Evolutionary conservation across 1,284 basidiomycete genomes (phyloP).

Genomic region (Malassezia sp.): DNA sequence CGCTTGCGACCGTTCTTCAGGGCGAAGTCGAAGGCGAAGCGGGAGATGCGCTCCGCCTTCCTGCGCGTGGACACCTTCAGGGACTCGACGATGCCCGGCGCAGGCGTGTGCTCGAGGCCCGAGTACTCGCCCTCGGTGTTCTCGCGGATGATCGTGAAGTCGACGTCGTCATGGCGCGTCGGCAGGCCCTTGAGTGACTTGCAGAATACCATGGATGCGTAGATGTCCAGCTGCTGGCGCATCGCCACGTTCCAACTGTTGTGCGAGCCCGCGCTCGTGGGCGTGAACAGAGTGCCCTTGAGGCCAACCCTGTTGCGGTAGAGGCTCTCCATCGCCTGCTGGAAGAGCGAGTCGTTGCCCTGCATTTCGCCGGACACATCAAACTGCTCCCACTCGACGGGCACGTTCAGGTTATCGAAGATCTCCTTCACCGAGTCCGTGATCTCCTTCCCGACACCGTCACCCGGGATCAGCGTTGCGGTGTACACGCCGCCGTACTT

Average conservation of each 20-base stretch:
- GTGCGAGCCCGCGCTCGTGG: constrained; percentile 88
- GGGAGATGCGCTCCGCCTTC: constrained; percentile 90
- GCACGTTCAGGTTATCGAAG: constrained; percentile 91
- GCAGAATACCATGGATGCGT: constrained; percentile 94
- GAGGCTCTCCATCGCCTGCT: constrained; percentile 78
- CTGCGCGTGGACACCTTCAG: constrained; percentile 92
- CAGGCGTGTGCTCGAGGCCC: constrained; percentile 84
- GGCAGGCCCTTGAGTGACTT: constrained; percentile 95
- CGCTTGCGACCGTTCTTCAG: constrained; percentile 98
- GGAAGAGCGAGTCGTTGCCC: constrained; percentile 85
- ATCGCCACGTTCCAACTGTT: constrained; percentile 99
- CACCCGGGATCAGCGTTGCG: constrained; percentile 46
- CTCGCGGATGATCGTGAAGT: constrained; percentile 98
- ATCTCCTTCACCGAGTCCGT: constrained; percentile 98
- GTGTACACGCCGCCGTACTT: constrained; percentile 78
- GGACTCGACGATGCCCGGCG: constrained; percentile 94
- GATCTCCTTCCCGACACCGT: constrained; percentile 78
- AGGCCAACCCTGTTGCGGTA: constrained; percentile 96
- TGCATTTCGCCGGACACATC: constrained; percentile 93
- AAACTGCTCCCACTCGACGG: constrained; percentile 99
- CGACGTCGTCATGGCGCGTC: constrained; percentile 89
- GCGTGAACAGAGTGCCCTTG: constrained; percentile 98
- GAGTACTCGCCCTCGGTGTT: constrained; percentile 99
- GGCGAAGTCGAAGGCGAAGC: constrained; percentile 98
- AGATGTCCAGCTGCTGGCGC: constrained; percentile 98